Evolutionary conservation across 768 basidiomycete genomes (phyloP).

Genomic region (Jaapia argillacea): DNA sequence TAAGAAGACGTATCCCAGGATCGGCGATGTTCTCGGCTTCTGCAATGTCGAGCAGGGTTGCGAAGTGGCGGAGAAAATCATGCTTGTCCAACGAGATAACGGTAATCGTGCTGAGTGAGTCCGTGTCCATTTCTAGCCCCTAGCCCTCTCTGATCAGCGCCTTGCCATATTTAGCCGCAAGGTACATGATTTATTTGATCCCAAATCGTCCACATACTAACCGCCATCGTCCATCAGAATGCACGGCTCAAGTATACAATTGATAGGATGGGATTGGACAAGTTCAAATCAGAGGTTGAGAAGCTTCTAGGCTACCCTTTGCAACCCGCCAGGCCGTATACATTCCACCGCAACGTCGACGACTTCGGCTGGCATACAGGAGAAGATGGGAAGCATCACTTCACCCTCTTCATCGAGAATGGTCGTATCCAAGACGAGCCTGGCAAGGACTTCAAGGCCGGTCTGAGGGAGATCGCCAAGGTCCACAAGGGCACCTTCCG

Average conservation of each 20-base stretch:
- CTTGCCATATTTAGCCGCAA: constrained; percentile 40
- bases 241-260: constrained; percentile 95
- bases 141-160: no score
- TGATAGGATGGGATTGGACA: constrained; percentile 86
- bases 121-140: no score
- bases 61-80: constrained; percentile 83
- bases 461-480: constrained; percentile 85
- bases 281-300: constrained; percentile 87
- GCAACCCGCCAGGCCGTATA: constrained; percentile 61
- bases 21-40: constrained; percentile 85
- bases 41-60: constrained; percentile 81
- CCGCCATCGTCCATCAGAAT: constrained; percentile 32
- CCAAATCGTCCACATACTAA: no score
- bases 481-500: constrained; percentile 92
- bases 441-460: constrained; percentile 84
- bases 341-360: constrained; percentile 86
- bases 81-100: constrained; percentile 90
- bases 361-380: constrained; percentile 91
- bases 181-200: constrained; percentile 21
- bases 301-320: constrained; percentile 74
- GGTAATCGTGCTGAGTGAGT: constrained; percentile 91
- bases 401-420: constrained; percentile 94
- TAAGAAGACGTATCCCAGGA: constrained; percentile 96
- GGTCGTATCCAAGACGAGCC: constrained; percentile 95
- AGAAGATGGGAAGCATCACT: constrained; percentile 82